Evolutionary conservation across 1,139 yeast species (phyloP), one percentile per base, ranked within the genome.

Genomic region (Sugiyamaella grinbergsii): DNA sequence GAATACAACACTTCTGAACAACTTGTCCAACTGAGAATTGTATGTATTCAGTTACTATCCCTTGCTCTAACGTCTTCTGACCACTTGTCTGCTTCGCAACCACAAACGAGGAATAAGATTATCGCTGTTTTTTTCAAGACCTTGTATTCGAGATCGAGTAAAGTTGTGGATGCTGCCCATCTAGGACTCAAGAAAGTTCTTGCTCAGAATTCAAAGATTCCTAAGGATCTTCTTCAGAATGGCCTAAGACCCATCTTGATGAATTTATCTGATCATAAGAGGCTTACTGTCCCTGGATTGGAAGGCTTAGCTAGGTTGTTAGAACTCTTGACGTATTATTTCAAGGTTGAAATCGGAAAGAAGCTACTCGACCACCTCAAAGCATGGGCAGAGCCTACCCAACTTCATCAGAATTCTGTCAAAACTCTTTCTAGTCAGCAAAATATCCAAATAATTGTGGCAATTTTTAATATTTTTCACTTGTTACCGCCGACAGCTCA

Each of bases 51-150:
- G 57, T 72, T 94, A 18, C 76, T 94, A 38, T 85, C 97, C 0
- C 72, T 89, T 49, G 96, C 98, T 0, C 71, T 93, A 45, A 84
- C 94, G 1, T 66, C 70, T 3, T 62, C 68, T 2, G 71, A 67
- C 36, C 60, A 66, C 7, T 43, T 63, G 24, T 74, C 83, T 42
- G 83, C 85, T 1, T 86, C 89, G 48, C 86, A 88, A 54, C 91
- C 93, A 1, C 88, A 85, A 61, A 85, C 90, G 1, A 76, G 97
- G 62, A 84, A 89, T 46, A 76, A 94, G 61, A 90, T 94, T 48
- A 76, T 94, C 59, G 95, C 96, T 3, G 97, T 91, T 0, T 91
- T 94, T 66, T 93, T 94, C 77, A 93, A 93, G 65, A 91, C 97
- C 0, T 77, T 94, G 64, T 83, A 95, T 64, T 87, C 93, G 46